Evolutionary conservation across 2,329 filamentous ascomycete genomes (phyloP), one percentile per base, ranked within the genome.

Genomic region (Aspergillus fijiensis): DNA sequence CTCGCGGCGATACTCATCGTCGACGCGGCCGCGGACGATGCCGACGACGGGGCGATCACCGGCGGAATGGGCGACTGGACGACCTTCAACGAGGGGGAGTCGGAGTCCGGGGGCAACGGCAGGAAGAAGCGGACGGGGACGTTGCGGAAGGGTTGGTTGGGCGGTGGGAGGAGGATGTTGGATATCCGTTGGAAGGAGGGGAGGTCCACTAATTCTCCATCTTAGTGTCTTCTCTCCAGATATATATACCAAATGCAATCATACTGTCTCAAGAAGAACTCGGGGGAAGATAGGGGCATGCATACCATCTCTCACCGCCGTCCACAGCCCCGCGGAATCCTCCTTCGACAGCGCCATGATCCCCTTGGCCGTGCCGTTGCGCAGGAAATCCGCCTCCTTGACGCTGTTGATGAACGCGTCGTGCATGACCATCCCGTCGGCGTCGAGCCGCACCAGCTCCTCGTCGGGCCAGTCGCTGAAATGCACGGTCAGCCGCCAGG

Each of bases 61-160:
- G 86, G 79, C 39, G 88, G 79, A 2, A 96, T 80, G 11, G 92
- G 85, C 2, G 88, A 85, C 76, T 97, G 94, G 48, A 96, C 84
- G 51, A 92, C 84, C 69, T 85, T 88, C 71, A 91, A 70, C 6
- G 79, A 76, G 0, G 77, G 72, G 51, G 73, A 74, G 27, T 78
- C 72, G 3, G 79, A 74, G 60, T 84, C 80, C 0, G 90, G 86
- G 0, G 85, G 79, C 5, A 86, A 84, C 2, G 89, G 90, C 52
- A 98, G 86, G 76, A 97, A 99, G 57, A 98, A 79, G 57, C 93
- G 88, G 45, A 98, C 78, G 0, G 95, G 95, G n/a, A 98, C 83
- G 75, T 96, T 88, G 61, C 88, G 88, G 55, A 97, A 84, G 19
- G 88, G 85, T 6, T 86, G 85, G 2, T 91, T 87, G 21, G 81